Conservation (phyloP, 2,329 filamentous ascomycete species). For the Sclerotinia spermophila region DNA sequence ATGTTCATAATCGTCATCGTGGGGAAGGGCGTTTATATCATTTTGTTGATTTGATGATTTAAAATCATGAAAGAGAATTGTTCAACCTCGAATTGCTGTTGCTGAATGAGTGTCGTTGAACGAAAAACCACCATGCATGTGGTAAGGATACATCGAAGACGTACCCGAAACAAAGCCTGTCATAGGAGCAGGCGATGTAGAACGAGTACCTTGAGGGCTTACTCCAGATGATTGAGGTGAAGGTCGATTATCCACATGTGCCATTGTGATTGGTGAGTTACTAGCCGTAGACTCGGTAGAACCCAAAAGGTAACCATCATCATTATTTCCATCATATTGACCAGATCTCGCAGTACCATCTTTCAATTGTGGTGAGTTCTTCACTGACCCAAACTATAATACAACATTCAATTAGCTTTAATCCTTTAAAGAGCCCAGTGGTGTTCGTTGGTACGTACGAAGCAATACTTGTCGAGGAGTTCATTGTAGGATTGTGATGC, state of each 20-base stretch:
- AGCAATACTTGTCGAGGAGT: constrained; percentile 98
- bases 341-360: constrained; percentile 46
- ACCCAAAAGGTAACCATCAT: constrained; percentile 38
- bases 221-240: constrained; percentile 31
- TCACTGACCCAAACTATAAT: constrained; percentile 59
- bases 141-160: constrained; percentile 38
- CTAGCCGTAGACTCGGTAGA: constrained; percentile 38
- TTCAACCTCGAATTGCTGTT: constrained; percentile 39
- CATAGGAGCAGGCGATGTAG: constrained; percentile 46
- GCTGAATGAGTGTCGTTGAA: constrained; percentile 38
- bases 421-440: constrained; percentile 29
- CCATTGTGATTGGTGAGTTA: constrained; percentile 33
- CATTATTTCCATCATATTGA: constrained; percentile 44
- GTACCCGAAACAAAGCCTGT: constrained; percentile 48
- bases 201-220: constrained; percentile 38
- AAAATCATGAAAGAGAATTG: neutral
- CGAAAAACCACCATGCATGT: constrained; percentile 35
- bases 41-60: neutral
- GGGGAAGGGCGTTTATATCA: neutral
- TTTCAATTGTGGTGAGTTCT: constrained; percentile 48
- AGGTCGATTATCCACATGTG: constrained; percentile 28
- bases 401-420: constrained; percentile 41
- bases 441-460: constrained; percentile 71
- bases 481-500: constrained; percentile 92
- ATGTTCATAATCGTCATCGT: constrained; percentile 8